Evolutionary conservation across 257 asterid genomes (phyloP).

Genomic region (Sherardia arvensis): DNA sequence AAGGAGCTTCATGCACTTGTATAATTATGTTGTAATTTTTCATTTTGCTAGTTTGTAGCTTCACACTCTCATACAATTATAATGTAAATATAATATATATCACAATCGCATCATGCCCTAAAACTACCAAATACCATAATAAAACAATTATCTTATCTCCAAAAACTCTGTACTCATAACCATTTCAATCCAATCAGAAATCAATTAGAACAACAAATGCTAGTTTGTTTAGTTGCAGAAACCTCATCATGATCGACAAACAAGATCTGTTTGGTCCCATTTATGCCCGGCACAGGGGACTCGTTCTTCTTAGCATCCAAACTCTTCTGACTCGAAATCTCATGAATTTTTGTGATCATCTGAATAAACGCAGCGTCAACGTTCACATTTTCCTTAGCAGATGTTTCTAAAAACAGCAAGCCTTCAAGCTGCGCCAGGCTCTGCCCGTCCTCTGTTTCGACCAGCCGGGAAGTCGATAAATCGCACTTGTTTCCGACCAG

Average conservation of each 20-base stretch:
- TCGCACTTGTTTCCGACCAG: constrained; percentile 80
- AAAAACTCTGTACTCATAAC: background rate
- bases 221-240: constrained; percentile 58
- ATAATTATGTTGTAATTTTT: no score
- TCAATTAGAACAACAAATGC: constrained; percentile 37
- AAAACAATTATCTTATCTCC: background rate
- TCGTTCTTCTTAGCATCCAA: constrained; percentile 40
- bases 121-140: background rate
- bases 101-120: background rate
- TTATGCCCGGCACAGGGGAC: constrained; percentile 20
- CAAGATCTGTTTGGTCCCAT: constrained; percentile 45
- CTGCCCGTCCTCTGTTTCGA: constrained; percentile 57
- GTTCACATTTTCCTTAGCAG: constrained; percentile 71
- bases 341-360: constrained; percentile 60
- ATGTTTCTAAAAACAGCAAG: constrained; percentile 64
- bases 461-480: constrained; percentile 43
- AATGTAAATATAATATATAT: no score
- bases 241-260: constrained; percentile 60
- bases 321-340: constrained; percentile 42
- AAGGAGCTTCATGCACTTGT: no score
- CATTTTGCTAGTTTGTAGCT: no score
- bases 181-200: background rate
- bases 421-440: constrained; percentile 61
- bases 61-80: no score
- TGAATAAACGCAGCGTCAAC: constrained; percentile 77